Base-by-base conservation (phyloP, 257 asterid genomes). In the Solanum chmielewskii region DNA sequence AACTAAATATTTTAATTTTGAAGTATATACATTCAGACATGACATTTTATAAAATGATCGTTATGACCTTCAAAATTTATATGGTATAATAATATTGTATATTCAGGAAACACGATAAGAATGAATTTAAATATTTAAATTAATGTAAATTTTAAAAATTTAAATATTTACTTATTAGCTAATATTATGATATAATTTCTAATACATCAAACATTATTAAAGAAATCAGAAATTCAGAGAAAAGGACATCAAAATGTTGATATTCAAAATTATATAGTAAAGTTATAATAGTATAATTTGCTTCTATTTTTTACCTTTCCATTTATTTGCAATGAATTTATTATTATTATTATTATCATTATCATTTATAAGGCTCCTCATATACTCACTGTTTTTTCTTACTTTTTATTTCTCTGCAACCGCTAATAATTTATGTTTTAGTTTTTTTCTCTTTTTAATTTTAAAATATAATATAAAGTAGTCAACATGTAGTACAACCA, bases 161-260 rank as follows among this genome's bases (percentile, higher is more conserved):
- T 3, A 64, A n/a, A 0, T 64, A n/a, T 8, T n/a, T 11, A n/a
- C 7, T 64, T 64, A 2, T n/a, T 9, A 5, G 0, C 64, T 56
- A 56, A 56, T 0, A 11, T 64, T 33, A 76, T 62, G 31, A 84
- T 29, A 84, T 11, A 33, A 21, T 16, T 42, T 20, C 42, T 81
- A 90, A 86, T 70, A 56, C 11, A 69, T 87, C 78, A 70, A 77
- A 77, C 87, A 12, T 21, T 10, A 75, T 75, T 75, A 23, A 23
- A 75, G 56, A 75, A n/a, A 10, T 75, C 56, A 23, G 12, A 75
- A 23, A 84, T 91, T 88, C 88, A 31, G 13, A 92, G 94, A 92
- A 86, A 86, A 45, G 87, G 68, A 91, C 91, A 90, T 76, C 90
- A 90, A 64, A 64, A 62, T 75, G 89, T 83, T 64, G 33, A 62